A percentile compares a stretch with the other conserved stretches of the same genome.
Evolutionary conservation across 2,329 filamentous ascomycete genomes (phyloP).

Genomic region (Calonectria honghensis): DNA sequence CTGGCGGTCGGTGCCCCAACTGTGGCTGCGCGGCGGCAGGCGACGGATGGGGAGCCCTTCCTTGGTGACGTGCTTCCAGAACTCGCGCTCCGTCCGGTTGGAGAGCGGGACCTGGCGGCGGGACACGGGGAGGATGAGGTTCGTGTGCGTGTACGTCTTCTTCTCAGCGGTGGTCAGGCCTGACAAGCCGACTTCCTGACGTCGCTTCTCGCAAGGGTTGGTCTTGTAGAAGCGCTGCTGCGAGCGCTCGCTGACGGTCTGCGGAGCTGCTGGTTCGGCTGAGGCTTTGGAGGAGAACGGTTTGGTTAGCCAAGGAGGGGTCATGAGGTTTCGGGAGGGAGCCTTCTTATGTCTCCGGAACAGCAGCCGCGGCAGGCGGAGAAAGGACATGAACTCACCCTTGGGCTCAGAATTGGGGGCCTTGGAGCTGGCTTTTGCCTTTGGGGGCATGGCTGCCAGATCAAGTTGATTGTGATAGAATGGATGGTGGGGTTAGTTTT

Average conservation of each 20-base stretch:
- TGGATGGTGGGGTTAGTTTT: conserved; percentile 51
- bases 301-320: conserved; percentile 1
- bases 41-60: conserved; percentile 69
- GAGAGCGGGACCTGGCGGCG: conserved; percentile 60
- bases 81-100: conserved; percentile 72
- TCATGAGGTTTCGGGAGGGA: neutral
- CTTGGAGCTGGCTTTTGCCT: conserved; percentile 61
- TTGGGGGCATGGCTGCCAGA: conserved; percentile 60
- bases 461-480: conserved; percentile 28
- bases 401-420: conserved; percentile 50
- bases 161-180: conserved; percentile 69
- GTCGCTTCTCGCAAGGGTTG: conserved; percentile 68
- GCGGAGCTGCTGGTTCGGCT: conserved; percentile 59
- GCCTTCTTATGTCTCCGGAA: neutral
- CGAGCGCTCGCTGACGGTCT: conserved; percentile 70
- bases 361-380: neutral
- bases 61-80: conserved; percentile 75
- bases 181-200: conserved; percentile 66
- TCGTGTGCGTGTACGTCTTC: conserved; percentile 68
- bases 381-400: conserved; percentile 35
- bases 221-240: conserved; percentile 69
- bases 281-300: conserved; percentile 46
- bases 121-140: conserved; percentile 66
- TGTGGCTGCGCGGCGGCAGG: conserved; percentile 61
- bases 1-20: conserved; percentile 71